Evolutionary conservation across 2,329 filamentous ascomycete species (phyloP), one percentile per base, ranked within the genome.

Genomic region (Ophiocordyceps camponoti-floridani): DNA sequence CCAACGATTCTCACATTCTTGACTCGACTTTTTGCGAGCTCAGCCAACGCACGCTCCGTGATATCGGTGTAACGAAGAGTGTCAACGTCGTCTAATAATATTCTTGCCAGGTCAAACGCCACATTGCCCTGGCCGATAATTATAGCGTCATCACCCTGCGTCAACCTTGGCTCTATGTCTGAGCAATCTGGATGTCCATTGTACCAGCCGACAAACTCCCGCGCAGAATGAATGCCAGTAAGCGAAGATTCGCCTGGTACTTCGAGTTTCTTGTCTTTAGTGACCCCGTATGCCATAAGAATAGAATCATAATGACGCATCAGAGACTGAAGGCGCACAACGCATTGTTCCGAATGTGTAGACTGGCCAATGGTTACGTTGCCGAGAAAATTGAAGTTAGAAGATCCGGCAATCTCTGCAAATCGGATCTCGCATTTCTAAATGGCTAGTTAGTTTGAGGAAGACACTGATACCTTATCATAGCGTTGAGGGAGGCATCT

Each of bases 161-260:
- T 73, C 26, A 96, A 70, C 55, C 86, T 75, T 0, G 87, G 84
- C n/a, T 73, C 66, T 8, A 94, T 65, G 52, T 73, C 62, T 18
- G 81, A 73, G 56, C 84, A 84, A 53, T 93, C 84, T 0, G 91
- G 91, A 3, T 94, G 70, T 3, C 91, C 91, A 60, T 98, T 98
- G 62, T 98, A 98, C 91, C 91, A 98, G 16, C 88, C 91, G 1
- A 98, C 91, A 58, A 96, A 95, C 37, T 87, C 82, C 27, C 91
- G 77, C 2, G 91, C 91, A 8, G 88, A 94, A 58, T 87, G 82
- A 16, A 96, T 77, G 3, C 84, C 85, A 26, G 70, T 67, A 7
- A 91, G 64, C 6, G 63, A 60, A 4, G 79, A 72, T 56, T 98
- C 91, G 9, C 89, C 88, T 0, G 82, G 78, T 33, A 98, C 78